phyloP scores from a whole-genome alignment of 2,329 filamentous ascomycete genomes.

The Amesomyces nigricolor region DNA sequence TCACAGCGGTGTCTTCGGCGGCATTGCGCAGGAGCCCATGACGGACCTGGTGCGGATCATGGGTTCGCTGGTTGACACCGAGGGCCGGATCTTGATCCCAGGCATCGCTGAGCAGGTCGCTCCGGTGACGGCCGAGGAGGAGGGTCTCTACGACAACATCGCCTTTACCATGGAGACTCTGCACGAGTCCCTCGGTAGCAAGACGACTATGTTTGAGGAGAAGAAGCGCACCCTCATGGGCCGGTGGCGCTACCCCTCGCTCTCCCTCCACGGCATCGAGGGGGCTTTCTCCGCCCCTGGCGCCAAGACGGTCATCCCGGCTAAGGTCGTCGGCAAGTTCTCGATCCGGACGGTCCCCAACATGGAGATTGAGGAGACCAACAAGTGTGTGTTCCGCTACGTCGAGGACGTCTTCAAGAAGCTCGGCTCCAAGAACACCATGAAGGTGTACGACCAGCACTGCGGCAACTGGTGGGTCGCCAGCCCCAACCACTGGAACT shows the following conservation, averaged over 20 bases:
- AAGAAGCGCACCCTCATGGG: slow-evolving; percentile 94
- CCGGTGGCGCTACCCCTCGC: slow-evolving; percentile 89
- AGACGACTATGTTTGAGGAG: slow-evolving; percentile 78
- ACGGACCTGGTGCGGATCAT: slow-evolving; percentile 84
- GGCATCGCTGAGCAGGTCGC: slow-evolving; percentile 92
- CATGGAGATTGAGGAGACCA: slow-evolving; percentile 91
- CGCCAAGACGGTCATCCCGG: slow-evolving; percentile 97
- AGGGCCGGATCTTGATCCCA: slow-evolving; percentile 92
- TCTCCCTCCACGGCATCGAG: slow-evolving; percentile 92
- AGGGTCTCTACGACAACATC: slow-evolving; percentile 80
- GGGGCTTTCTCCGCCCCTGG: slow-evolving; percentile 90
- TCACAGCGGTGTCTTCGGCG: slow-evolving; percentile 95
- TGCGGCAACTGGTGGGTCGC: slow-evolving; percentile 98
- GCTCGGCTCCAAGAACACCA: slow-evolving; percentile 84
- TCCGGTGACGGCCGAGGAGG: slow-evolving; percentile 79
- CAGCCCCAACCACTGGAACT: slow-evolving; percentile 98
- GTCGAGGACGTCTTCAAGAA: slow-evolving; percentile 80
- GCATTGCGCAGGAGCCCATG: slow-evolving; percentile 97
- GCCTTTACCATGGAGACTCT: slow-evolving; percentile 95
- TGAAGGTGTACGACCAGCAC: slow-evolving; percentile 78
- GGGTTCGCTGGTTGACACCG: slow-evolving; percentile 75
- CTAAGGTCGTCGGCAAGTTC: slow-evolving; percentile 97
- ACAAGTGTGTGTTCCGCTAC: slow-evolving; percentile 76
- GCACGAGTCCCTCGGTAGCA: slow-evolving; percentile 83
- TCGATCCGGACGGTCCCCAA: slow-evolving; percentile 95